Conservation (phyloP, 495 filamentous ascomycete species). For the Penicillium lagena region DNA sequence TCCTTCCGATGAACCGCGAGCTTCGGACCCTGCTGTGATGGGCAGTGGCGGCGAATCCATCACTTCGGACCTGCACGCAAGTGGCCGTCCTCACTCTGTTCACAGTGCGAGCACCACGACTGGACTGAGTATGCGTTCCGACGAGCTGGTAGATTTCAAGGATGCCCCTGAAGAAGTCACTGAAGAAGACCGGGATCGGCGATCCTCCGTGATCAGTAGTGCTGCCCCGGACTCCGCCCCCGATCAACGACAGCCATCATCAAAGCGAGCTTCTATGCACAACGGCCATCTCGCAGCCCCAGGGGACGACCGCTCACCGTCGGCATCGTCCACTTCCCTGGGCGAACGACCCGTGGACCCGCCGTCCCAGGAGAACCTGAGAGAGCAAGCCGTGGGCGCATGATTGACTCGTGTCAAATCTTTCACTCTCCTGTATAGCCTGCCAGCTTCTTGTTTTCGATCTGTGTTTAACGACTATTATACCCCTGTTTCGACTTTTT, state of each 20-base stretch:
- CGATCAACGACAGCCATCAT: slow-evolving; percentile 1
- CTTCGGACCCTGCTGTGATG: slow-evolving; percentile 29
- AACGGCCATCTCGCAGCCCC: slow-evolving; percentile 10
- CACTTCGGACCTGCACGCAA: slow-evolving; percentile 15
- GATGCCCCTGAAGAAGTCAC: slow-evolving; percentile 15
- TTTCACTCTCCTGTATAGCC: slow-evolving; percentile 12
- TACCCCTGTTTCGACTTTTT: slow-evolving; percentile 15
- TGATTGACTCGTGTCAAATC: slow-evolving; percentile 2
- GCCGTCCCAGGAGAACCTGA: slow-evolving; percentile 20
- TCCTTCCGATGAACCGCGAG: slow-evolving; percentile 36
- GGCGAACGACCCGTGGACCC: slow-evolving; percentile 12
- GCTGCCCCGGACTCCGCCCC: not conserved
- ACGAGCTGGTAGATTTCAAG: slow-evolving; percentile 18
- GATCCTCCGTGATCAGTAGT: not conserved
- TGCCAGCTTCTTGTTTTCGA: slow-evolving; percentile 9
- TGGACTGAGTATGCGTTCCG: slow-evolving; percentile 21
- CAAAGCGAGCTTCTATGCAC: slow-evolving; percentile 2
- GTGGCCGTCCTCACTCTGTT: slow-evolving; percentile 27
- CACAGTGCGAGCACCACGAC: slow-evolving; percentile 35
- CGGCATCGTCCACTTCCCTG: slow-evolving; percentile 13
- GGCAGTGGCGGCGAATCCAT: slow-evolving; percentile 25
- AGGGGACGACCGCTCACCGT: slow-evolving; percentile 6
- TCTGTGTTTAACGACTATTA: slow-evolving; percentile 21
- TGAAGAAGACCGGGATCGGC: not conserved
- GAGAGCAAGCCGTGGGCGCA: slow-evolving; percentile 26